Evolutionary conservation across 176 grass and related monocot species (phyloP), one percentile per base, ranked within the genome.

Genomic region (Oryza punctata): DNA sequence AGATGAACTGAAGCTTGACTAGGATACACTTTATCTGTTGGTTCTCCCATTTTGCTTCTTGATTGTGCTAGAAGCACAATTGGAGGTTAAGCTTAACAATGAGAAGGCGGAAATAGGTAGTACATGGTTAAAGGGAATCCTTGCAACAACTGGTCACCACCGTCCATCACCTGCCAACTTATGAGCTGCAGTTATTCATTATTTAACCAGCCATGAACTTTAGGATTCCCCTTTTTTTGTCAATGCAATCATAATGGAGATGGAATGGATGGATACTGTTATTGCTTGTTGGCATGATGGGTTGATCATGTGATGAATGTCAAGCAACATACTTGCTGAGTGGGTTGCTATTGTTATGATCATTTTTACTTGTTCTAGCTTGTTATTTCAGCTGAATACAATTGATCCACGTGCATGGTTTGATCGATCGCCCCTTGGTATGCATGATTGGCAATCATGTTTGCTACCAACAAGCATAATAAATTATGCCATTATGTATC

Each of bases 321-420:
- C 37, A 3, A n/a, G 25, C 65, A 76, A 25, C 27, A 81, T 18
- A 57, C 33, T 47, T 61, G 6, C 38, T 24, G 29, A 15, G 66
- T 37, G 12, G 8, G 15, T 61, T 86, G n/a, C n/a, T 72, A 10
- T 24, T 4, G 14, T 46, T 25, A 7, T 44, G 45, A 59, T 37
- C 28, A 23, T 78, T 29, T 26, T 14, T 74, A 54, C 65, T 66
- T 82, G 13, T 28, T 76, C 30, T 45, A 41, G 0, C 46, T 77
- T 81, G 37, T 76, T 13, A 45, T 43, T 81, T 49, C 50, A 76
- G 26, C 37, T 30, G 14, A 75, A 59, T 61, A 46, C 45, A 65
- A 25, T 3, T 15, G 13, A 4, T 50, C 21, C 57, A 59, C 26
- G 6, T 44, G 45, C 5, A 10, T 28, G 38, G 3, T 52, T 52